These are phyloP conservation scores for Aspergillus pseudotamarii DNA, from an alignment of 2,329 filamentous ascomycete species.

Conservation along the genomic window DNA sequence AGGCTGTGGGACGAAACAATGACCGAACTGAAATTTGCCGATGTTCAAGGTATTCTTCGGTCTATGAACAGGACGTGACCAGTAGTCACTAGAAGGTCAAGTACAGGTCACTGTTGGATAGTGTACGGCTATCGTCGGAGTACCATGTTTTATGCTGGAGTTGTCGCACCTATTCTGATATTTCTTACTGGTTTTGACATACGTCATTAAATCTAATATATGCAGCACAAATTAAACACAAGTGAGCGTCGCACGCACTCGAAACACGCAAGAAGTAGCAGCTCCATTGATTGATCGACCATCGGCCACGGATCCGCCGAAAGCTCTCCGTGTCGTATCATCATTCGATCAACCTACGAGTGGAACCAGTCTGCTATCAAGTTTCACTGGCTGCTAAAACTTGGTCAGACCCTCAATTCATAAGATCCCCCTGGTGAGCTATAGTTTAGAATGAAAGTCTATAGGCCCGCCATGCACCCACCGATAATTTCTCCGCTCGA, in stretches of 20 bases:
- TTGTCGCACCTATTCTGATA: not conserved
- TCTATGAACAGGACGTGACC: not conserved
- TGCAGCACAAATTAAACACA: not conserved
- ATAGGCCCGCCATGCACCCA: slow-evolving; percentile 2
- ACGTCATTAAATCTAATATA: not conserved
- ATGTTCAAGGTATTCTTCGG: slow-evolving; percentile 13
- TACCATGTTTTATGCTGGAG: not conserved
- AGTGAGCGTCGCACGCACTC: not conserved
- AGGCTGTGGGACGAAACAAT: slow-evolving; percentile 40
- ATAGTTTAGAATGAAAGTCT: not conserved
- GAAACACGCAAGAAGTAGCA: not conserved
- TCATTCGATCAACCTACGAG: slow-evolving; percentile 6
- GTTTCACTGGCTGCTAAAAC: slow-evolving; percentile 4
- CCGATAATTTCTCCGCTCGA: slow-evolving; percentile 15
- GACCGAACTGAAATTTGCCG: slow-evolving; percentile 24
- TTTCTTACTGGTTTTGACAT: not conserved
- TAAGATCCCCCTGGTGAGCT: not conserved
- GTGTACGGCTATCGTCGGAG: not conserved
- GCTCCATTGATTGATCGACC: not conserved
- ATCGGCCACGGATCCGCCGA: not conserved
- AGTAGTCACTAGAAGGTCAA: not conserved
- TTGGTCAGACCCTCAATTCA: not conserved
- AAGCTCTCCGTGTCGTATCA: slow-evolving; percentile 6
- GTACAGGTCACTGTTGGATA: not conserved
- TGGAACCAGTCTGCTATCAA: slow-evolving; percentile 6